These are phyloP conservation scores for Rhodotorula babjevae DNA, from an alignment of 768 basidiomycete genomes.

Conservation along the genomic window DNA sequence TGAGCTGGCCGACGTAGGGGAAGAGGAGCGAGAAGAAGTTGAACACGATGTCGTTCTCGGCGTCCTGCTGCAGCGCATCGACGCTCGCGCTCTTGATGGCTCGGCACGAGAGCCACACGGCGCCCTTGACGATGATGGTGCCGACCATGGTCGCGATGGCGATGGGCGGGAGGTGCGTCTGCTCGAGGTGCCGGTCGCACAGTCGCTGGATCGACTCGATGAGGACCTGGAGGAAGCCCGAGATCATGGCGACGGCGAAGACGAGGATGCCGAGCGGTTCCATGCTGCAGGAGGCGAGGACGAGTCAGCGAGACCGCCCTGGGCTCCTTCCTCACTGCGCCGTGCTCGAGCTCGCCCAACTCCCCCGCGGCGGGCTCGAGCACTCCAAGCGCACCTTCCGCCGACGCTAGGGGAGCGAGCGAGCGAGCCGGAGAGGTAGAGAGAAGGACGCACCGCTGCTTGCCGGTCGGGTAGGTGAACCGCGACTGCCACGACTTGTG, in stretches of 20 bases:
- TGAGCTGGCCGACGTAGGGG: slow-evolving; percentile 42
- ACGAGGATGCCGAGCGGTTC: slow-evolving; percentile 50
- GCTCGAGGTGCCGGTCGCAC: slow-evolving; percentile 38
- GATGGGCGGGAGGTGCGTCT: slow-evolving; percentile 31
- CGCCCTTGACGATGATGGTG: slow-evolving; percentile 48
- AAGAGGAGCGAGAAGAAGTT: slow-evolving; percentile 50
- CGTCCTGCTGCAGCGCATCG: slow-evolving; percentile 50
- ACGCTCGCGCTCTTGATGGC: slow-evolving; percentile 42
- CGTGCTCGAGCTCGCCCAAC: too few relatives aligned
- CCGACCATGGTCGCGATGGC: slow-evolving; percentile 44
- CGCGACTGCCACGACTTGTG: slow-evolving; percentile 24
- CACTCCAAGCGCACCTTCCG: too few relatives aligned
- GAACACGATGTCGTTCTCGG: slow-evolving; percentile 50
- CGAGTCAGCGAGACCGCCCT: slow-evolving; percentile 17
- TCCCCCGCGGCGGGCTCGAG: too few relatives aligned
- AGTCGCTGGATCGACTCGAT: slow-evolving; percentile 49
- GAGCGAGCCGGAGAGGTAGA: not conserved
- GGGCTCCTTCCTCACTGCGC: not conserved
- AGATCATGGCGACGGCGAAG: slow-evolving; percentile 50
- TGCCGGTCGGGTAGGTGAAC: slow-evolving; percentile 30
- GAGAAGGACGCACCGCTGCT: not conserved
- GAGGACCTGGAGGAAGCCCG: slow-evolving; percentile 46
- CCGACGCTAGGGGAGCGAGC: too few relatives aligned
- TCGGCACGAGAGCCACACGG: slow-evolving; percentile 27
- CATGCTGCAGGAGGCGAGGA: slow-evolving; percentile 46